These are phyloP conservation scores for Nemania sp. DNA, from an alignment of 2,329 filamentous ascomycete species.

Conservation along the genomic window DNA sequence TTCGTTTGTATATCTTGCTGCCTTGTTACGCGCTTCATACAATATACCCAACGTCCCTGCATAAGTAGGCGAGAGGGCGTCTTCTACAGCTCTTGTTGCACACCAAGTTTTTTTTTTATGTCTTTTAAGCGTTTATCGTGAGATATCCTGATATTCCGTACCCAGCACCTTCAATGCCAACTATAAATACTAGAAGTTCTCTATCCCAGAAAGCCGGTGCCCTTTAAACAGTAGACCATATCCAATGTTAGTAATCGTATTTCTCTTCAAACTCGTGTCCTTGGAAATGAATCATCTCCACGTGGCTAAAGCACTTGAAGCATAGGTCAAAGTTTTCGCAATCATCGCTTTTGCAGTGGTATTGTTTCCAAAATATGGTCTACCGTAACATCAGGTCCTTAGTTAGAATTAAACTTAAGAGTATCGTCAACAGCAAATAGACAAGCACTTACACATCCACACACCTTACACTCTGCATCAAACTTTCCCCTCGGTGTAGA, in stretches of 20 bases:
- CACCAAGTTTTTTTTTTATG: conserved; percentile 5
- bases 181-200: too few relatives aligned
- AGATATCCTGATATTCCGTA: background rate
- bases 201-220: too few relatives aligned
- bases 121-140: background rate
- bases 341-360: background rate
- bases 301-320: conserved; percentile 12
- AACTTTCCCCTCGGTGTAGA: background rate
- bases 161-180: background rate
- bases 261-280: background rate
- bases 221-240: too few relatives aligned
- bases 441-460: too few relatives aligned
- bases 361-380: background rate
- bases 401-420: background rate
- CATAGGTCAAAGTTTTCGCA: background rate
- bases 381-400: background rate
- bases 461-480: background rate
- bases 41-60: conserved; percentile 34
- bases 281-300: background rate
- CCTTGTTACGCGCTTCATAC: conserved; percentile 24
- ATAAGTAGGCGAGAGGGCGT: conserved; percentile 12
- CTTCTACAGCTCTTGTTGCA: conserved; percentile 6
- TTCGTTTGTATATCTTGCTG: conserved; percentile 35
- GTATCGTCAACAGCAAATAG: background rate
- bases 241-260: too few relatives aligned